Conservation (phyloP, 1,139 yeast genomes). For the Spathaspora sp. region DNA sequence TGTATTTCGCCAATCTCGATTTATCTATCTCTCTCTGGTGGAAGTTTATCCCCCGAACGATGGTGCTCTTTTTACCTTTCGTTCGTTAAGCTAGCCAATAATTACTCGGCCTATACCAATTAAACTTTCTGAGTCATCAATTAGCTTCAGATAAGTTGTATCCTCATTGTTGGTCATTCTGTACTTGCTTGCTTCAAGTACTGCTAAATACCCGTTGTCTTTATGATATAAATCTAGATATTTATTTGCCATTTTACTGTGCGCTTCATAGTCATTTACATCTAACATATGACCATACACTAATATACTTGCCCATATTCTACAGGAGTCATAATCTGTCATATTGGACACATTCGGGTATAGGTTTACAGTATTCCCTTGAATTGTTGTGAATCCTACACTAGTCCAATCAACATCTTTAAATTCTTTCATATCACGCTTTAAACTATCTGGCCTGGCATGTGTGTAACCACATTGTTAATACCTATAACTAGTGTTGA, state of each 20-base stretch:
- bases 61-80: no score
- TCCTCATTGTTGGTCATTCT: not conserved
- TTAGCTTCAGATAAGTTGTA: not conserved
- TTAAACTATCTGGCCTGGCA: not conserved
- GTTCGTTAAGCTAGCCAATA: no score
- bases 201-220: not conserved
- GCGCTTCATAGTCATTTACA: not conserved
- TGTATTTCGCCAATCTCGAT: no score
- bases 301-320: not conserved
- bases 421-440: not conserved
- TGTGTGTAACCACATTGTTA: not conserved
- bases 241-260: not conserved
- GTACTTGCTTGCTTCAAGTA: not conserved
- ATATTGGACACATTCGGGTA: not conserved
- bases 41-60: no score
- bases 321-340: not conserved
- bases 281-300: not conserved
- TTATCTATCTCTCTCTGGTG: no score
- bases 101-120: no score
- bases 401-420: not conserved
- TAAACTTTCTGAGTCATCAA: not conserved
- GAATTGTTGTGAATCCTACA: not conserved
- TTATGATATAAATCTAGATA: not conserved
- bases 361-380: not conserved
- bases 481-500: not conserved